phyloP scores from a whole-genome alignment of 148 eudicot species.

The Rhododendron henanense region DNA sequence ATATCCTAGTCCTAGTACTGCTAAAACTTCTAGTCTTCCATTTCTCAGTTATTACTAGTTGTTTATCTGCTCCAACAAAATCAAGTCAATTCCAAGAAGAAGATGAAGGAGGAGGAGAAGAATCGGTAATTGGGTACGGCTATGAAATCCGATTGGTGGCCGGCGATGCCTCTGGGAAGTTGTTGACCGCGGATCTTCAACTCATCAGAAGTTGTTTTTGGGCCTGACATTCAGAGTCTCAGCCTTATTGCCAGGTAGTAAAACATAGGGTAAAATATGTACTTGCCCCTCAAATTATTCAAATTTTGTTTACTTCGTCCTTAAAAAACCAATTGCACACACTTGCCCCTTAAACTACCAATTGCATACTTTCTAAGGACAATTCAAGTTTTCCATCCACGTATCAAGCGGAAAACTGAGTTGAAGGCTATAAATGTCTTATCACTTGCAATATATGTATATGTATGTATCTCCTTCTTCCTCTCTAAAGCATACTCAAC shows the following conservation, averaged over 20 bases:
- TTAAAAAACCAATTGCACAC: no score
- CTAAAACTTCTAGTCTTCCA: not conserved
- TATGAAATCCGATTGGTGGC: constrained; percentile 32
- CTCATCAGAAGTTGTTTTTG: constrained; percentile 43
- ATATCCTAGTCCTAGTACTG: not conserved
- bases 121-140: constrained; percentile 33
- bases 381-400: no score
- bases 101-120: not conserved
- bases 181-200: constrained; percentile 39
- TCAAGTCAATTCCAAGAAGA: not conserved
- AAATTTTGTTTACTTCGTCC: no score
- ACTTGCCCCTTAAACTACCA: no score
- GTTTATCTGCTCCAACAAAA: not conserved
- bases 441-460: no score
- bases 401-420: no score
- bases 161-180: not conserved
- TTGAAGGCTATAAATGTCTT: no score
- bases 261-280: no score
- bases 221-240: constrained; percentile 37
- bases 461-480: no score
- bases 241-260: not conserved
- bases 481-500: no score
- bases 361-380: no score
- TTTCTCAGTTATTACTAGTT: not conserved
- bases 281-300: no score